A percentile compares a stretch with the other conserved stretches of the same genome.
Evolutionary conservation across 2,329 filamentous ascomycete species (phyloP).

Genomic region (Trichoderma atrobrunneum): DNA sequence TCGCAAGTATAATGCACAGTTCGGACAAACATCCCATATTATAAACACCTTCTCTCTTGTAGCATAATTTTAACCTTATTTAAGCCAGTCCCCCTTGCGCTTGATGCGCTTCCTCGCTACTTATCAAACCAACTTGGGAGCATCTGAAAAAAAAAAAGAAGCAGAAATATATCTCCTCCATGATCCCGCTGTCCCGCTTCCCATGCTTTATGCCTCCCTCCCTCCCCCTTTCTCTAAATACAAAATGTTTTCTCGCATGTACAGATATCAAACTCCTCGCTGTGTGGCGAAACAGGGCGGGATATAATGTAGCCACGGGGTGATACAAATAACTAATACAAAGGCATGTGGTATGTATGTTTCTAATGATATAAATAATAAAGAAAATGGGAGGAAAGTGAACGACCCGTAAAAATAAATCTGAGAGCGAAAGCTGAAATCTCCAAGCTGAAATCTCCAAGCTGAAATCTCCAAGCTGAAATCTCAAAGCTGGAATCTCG

Average conservation of each 20-base stretch:
- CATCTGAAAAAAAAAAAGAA: background rate
- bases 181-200: background rate
- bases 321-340: background rate
- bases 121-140: background rate
- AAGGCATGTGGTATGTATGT: slow-evolving; percentile 5
- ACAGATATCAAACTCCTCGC: slow-evolving; percentile 14
- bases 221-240: slow-evolving; percentile 3
- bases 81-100: background rate
- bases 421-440: background rate
- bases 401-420: background rate
- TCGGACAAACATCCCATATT: background rate
- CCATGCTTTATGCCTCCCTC: background rate
- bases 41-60: background rate
- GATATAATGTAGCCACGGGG: slow-evolving; percentile 5
- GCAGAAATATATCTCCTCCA: background rate
- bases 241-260: slow-evolving; percentile 2
- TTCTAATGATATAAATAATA: background rate
- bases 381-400: background rate
- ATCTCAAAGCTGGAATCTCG: background rate
- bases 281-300: background rate
- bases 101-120: background rate
- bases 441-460: background rate
- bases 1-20: background rate
- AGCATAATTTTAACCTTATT: background rate
- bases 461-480: background rate